Base-by-base conservation (phyloP, 257 asterid species). In the Henckelia pumila region DNA sequence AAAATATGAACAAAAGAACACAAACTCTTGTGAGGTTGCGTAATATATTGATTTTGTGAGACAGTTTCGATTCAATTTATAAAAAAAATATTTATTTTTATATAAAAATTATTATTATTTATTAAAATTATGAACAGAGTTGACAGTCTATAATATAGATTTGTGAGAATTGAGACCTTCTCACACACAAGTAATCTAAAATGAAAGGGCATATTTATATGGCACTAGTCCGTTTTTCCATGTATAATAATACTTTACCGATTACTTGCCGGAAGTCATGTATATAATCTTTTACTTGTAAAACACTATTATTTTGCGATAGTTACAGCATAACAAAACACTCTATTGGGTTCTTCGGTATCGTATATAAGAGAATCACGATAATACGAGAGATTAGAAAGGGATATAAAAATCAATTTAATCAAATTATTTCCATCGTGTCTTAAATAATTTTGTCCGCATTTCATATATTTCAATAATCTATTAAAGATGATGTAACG, bases 401-500 rank as follows among this genome's bases (percentile, higher is more conserved):
- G 19, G 53, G 49, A 2, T 37, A 37, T 37, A 37, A 37, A 37
- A 37, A 10, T 37, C 49, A 37, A 37, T 11, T 3, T 37, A 3
- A 44, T 44, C 8, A 14, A 44, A 14, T 44, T 4, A 14, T 44
- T 44, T 44, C 53, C 20, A 14, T 44, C 2, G 4, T 5, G 53
- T 44, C 19, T 44, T 44, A 14, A 44, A 44, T 44, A 5, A 44
- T 0, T 14, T 19, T 35, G 70, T 65, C 72, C 26, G 19, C 7
- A 33, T 33, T 66, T 8, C 61, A 22, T 64, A 26, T 28, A 49
- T 25, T 29, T 44, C 70, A 14, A 66, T 52, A n/a, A 4, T 24
- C 25, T 29, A 52, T 59, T 30, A 25, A 66, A 63, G 63, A 22
- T 8, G 73, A 35, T 73, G 30, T 21, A 55, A 63, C 20, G 20